Evolutionary conservation across 306 rosid species (phyloP).

Genomic region (Mimosa pudica): DNA sequence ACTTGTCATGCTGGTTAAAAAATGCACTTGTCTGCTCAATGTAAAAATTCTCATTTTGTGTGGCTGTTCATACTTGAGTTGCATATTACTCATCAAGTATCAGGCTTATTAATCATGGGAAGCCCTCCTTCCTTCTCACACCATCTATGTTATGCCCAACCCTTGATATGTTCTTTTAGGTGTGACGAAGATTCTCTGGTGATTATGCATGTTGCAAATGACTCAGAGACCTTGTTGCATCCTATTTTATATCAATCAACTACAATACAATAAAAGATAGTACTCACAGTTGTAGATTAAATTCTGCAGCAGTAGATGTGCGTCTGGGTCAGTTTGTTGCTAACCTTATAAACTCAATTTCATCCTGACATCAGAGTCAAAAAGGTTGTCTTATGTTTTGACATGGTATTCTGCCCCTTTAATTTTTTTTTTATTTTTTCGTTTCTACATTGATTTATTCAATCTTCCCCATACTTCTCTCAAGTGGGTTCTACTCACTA

Average conservation of each 20-base stretch:
- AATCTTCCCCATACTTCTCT: neutral
- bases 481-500: slow-evolving; percentile 40
- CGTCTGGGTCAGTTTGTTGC: neutral
- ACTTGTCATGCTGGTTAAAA: neutral
- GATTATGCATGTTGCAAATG: neutral
- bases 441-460: slow-evolving; percentile 22
- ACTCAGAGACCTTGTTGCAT: neutral
- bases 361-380: slow-evolving; percentile 9
- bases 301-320: neutral
- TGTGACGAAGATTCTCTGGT: neutral
- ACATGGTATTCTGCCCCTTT: neutral
- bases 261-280: neutral
- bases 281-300: neutral
- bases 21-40: slow-evolving; percentile 1
- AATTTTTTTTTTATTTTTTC: neutral
- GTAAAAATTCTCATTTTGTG: neutral
- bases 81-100: neutral
- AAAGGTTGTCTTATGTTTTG: neutral
- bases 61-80: neutral
- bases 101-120: neutral
- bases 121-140: too few relatives aligned
- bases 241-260: neutral
- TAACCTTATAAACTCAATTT: neutral
- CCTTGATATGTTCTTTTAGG: neutral
- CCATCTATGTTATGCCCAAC: neutral